Percentiles rank a stretch among this genome's conserved stretches.
Conservation (phyloP, 495 filamentous ascomycete genomes). For the Collariella sp. region DNA sequence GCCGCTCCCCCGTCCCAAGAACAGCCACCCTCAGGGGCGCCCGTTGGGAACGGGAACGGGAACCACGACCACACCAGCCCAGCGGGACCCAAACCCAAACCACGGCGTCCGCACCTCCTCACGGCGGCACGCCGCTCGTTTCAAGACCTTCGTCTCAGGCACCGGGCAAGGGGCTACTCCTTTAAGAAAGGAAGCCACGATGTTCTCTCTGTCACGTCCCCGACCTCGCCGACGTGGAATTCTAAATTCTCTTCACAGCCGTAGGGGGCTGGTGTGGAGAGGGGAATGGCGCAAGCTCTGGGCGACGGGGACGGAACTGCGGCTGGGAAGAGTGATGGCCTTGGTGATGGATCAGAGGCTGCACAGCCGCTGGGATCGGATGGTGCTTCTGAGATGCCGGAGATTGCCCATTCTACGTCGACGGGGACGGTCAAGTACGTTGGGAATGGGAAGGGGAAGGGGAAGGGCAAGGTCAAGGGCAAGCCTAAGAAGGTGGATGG, state of each 20-base stretch:
- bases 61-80: too few relatives aligned
- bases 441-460: not conserved
- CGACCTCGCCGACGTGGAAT: not conserved
- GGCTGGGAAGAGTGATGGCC: not conserved
- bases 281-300: not conserved
- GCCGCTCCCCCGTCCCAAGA: too few relatives aligned
- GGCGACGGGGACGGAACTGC: not conserved
- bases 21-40: too few relatives aligned
- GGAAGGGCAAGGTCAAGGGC: not conserved
- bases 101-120: not conserved
- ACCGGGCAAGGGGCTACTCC: slow-evolving; percentile 8
- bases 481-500: not conserved
- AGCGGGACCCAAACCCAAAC: too few relatives aligned
- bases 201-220: slow-evolving; percentile 1
- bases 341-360: not conserved
- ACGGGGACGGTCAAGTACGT: not conserved
- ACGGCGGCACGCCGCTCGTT: not conserved
- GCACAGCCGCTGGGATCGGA: not conserved
- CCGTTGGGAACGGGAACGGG: too few relatives aligned
- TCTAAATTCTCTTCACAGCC: not conserved
- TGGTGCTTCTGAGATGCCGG: not conserved
- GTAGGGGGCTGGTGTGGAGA: not conserved
- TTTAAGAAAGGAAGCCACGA: slow-evolving; percentile 16
- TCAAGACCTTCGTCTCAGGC: not conserved
- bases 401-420: not conserved